Percentiles rank a stretch among this genome's conserved stretches.
Conservation (phyloP, 768 basidiomycete species). For the Boletellus ananas region DNA sequence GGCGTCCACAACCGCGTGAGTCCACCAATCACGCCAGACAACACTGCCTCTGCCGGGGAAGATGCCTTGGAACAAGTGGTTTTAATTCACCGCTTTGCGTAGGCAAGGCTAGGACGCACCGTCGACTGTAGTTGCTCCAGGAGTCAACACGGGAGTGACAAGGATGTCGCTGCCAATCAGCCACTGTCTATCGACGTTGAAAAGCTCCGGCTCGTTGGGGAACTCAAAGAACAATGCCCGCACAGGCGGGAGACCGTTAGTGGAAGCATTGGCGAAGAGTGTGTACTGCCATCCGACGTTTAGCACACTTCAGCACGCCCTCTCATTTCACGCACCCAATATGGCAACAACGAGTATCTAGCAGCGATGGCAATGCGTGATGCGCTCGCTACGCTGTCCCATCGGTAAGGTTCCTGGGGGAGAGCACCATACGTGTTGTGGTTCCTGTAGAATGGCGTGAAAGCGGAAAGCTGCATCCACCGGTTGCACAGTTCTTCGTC, state of each 20-base stretch:
- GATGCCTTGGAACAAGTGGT: conserved; percentile 39
- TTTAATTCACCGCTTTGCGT: background rate
- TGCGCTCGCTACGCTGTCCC: conserved; percentile 76
- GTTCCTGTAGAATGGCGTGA: conserved; percentile 79
- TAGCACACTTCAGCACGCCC: background rate
- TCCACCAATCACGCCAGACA: conserved; percentile 74
- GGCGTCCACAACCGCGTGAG: conserved; percentile 51
- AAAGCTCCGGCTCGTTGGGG: conserved; percentile 62
- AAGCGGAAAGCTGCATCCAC: conserved; percentile 86
- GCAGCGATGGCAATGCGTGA: conserved; percentile 67
- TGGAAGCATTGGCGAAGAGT: conserved; percentile 66
- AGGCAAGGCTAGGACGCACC: conserved; percentile 36
- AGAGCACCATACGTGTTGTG: conserved; percentile 66
- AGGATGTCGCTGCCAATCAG: conserved; percentile 67
- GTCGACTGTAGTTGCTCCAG: conserved; percentile 63
- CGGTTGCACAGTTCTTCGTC: conserved; percentile 80
- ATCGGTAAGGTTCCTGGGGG: conserved; percentile 76
- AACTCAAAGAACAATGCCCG: conserved; percentile 79
- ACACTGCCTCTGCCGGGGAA: conserved; percentile 38
- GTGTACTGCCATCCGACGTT: conserved; percentile 50
- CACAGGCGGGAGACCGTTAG: conserved; percentile 62
- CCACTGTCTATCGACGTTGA: conserved; percentile 66
- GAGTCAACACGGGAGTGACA: conserved; percentile 70
- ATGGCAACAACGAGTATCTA: conserved; percentile 70
- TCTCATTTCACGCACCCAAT: conserved; percentile 55